Base-by-base conservation (phyloP, 202 grass and related monocot genomes). In the Carex arenaria region DNA sequence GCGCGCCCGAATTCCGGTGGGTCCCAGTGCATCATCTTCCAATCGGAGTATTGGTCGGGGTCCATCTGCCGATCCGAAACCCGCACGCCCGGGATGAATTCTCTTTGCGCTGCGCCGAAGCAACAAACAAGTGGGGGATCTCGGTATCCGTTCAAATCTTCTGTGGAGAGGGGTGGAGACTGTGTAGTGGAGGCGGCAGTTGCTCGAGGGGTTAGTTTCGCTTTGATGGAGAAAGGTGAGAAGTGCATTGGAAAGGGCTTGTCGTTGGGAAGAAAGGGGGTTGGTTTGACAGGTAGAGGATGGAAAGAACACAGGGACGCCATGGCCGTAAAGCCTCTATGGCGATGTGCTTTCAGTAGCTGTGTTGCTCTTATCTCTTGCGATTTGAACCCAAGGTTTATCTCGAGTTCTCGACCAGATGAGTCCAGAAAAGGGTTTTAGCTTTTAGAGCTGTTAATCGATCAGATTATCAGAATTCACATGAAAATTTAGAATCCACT, bases 31-130 rank as follows among this genome's bases (percentile, higher is more conserved):
- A 93, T 72, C 83, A 91, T 86, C 80, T 71, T 81, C 95, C 95
- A 95, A 0, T 90, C 80, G 73, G 87, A 90, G 87, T 95, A 95
- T 59, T 75, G 47, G 86, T 98, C 95, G 3, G 93, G 86, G 53
- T 95, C 87, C 92, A 93, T 98, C 90, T 90, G 91, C 63, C 82
- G 76, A 15, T 98, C 91, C 38, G 93, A 95, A 84, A 98, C 89
- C 20, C 88, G 89, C 71, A 98, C 95, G 2, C 87, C 91, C 3
- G 95, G 91, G 38, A 95, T 86, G 86, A 95, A 98, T 82, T 98
- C 95, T 85, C 92, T 88, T 75, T 89, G 87, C 47, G 85, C 89
- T 70, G 91, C 91, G 10, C 92, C 92, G 85, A 95, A 90, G 85
- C 88, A 93, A 85, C 95, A 95, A 28, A 93, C 87, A 66, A 94